phyloP scores from a whole-genome alignment of 2,329 filamentous ascomycete genomes.

The Fusarium marasasianum region DNA sequence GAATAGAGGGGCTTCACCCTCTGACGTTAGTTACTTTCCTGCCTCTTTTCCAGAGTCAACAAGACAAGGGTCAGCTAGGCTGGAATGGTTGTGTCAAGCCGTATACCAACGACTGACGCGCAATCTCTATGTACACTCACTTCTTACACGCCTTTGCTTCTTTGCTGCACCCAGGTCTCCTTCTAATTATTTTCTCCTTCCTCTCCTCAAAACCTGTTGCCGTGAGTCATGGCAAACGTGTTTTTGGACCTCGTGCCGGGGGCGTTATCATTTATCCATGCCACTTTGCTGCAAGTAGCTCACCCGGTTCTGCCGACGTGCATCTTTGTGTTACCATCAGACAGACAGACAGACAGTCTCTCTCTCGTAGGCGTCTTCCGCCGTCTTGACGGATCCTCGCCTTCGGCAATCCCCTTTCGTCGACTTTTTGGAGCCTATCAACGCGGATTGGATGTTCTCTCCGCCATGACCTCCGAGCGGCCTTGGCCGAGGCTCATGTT shows the following conservation, averaged over 20 bases:
- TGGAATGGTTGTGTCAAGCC: constrained; percentile 10
- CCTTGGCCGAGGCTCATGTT: constrained; percentile 24
- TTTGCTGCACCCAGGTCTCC: not conserved
- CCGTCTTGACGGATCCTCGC: constrained; percentile 28
- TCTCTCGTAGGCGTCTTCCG: constrained; percentile 20
- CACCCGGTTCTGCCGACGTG: constrained; percentile 33
- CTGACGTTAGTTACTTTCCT: not conserved
- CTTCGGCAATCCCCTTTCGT: constrained; percentile 29
- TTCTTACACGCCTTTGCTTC: not conserved
- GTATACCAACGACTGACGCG: not conserved
- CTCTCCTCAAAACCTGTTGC: not conserved
- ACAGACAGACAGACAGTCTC: constrained; percentile 34
- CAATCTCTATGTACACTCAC: not conserved
- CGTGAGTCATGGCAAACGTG: constrained; percentile 16
- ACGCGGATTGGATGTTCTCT: constrained; percentile 11
- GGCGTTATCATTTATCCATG: constrained; percentile 21
- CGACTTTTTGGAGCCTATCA: constrained; percentile 3
- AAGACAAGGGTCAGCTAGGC: not conserved
- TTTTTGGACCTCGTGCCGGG: constrained; percentile 13
- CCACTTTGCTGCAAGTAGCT: constrained; percentile 20
- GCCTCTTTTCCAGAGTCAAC: not conserved
- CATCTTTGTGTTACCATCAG: constrained; percentile 38
- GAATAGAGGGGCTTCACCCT: not conserved
- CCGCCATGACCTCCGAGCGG: constrained; percentile 17
- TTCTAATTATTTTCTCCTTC: not conserved